These are phyloP conservation scores for Daldinia loculata DNA, from an alignment of 495 filamentous ascomycete species.

Conservation along the genomic window DNA sequence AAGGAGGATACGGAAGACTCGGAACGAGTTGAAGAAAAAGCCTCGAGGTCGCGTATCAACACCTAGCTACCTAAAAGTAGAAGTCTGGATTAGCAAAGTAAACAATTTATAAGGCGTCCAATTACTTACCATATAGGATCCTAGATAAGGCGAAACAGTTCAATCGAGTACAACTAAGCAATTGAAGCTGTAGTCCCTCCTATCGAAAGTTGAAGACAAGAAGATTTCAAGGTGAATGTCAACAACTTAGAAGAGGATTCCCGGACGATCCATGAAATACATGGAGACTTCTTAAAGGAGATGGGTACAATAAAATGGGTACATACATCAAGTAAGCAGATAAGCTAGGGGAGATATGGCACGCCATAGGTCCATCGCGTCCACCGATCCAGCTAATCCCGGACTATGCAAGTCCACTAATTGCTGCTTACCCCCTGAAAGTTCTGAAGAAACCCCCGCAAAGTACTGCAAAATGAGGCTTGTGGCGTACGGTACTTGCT, in stretches of 20 bases:
- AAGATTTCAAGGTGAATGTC: conserved; percentile 16
- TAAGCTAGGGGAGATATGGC: conserved; percentile 12
- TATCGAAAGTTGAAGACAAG: conserved; percentile 3
- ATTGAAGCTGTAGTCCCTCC: neutral
- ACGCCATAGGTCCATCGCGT: conserved; percentile 20
- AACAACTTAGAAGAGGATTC: neutral
- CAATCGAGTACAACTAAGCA: conserved; percentile 3
- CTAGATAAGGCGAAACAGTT: conserved; percentile 11
- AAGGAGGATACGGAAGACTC: conserved; percentile 18
- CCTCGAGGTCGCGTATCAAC: conserved; percentile 14
- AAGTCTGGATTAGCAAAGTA: neutral
- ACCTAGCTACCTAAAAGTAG: neutral
- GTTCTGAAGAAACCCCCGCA: neutral
- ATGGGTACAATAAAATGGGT: neutral
- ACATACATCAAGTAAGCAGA: neutral
- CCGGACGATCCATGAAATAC: conserved; percentile 5
- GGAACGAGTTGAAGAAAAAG: conserved; percentile 6
- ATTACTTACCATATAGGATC: neutral
- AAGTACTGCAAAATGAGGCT: neutral
- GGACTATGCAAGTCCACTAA: conserved; percentile 16
- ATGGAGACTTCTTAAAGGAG: neutral
- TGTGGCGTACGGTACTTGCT: conserved; percentile 1
- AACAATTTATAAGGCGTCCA: neutral
- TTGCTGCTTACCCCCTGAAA: neutral
- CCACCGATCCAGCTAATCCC: conserved; percentile 27